Percentiles rank a stretch among this genome's conserved stretches.
Conservation (phyloP, 2,329 filamentous ascomycete species). For the Cordyceps pruinosa region DNA sequence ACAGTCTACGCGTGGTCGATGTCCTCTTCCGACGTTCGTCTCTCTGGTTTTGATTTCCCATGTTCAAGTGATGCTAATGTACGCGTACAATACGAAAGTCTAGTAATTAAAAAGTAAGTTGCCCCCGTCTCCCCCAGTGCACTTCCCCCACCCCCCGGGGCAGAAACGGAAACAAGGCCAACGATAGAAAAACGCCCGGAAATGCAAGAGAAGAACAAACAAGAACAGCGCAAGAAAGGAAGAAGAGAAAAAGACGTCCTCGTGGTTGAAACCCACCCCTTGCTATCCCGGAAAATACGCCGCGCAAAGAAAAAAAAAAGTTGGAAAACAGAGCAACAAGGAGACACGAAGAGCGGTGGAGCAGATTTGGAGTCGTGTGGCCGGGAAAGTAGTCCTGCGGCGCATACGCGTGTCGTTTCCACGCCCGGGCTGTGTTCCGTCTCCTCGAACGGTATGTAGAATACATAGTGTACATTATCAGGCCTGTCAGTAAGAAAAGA, state of each 20-base stretch:
- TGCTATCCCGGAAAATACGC: slow-evolving; percentile 1
- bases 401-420: too few species aligned
- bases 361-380: not conserved
- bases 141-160: not conserved
- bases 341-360: too few species aligned
- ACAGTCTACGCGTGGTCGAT: not conserved
- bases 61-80: too few species aligned
- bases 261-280: not conserved
- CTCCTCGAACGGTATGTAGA: too few species aligned
- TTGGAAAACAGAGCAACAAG: not conserved
- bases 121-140: not conserved
- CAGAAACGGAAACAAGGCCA: not conserved
- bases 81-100: too few species aligned
- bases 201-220: too few species aligned
- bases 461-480: slow-evolving; percentile 19
- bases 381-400: not conserved
- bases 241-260: slow-evolving; percentile 1
- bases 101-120: not conserved
- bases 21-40: too few species aligned
- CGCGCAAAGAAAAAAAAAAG: slow-evolving; percentile 4
- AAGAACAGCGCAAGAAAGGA: too few species aligned
- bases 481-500: not conserved
- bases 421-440: too few species aligned
- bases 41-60: too few species aligned
- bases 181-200: slow-evolving; percentile 4